Evolutionary conservation across 208 protist genomes (phyloP).

Genomic region (Trichomonas tenax): DNA sequence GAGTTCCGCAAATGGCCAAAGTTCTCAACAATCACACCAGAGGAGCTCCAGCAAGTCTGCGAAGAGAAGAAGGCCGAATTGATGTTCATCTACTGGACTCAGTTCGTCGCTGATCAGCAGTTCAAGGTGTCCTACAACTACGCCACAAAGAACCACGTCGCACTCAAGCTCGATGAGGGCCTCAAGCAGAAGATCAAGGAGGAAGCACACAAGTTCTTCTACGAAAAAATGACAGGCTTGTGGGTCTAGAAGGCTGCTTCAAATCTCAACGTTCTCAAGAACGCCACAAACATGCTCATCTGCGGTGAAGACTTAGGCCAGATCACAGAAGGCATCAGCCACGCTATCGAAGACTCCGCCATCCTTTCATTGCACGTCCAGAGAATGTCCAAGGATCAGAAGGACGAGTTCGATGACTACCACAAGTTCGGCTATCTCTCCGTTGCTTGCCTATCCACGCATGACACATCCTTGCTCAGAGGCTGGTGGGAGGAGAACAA

Average conservation of each 20-base stretch:
- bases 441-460: background rate
- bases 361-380: background rate
- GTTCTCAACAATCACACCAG: background rate
- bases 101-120: background rate
- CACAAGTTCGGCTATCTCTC: background rate
- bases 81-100: background rate
- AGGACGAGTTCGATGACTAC: background rate
- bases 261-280: background rate
- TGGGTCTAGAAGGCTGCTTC: background rate
- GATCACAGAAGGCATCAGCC: background rate
- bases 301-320: constrained; percentile 7
- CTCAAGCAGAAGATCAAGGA: background rate
- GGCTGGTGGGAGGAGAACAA: background rate
- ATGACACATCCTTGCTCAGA: background rate
- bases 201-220: background rate
- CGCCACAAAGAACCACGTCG: background rate
- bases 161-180: background rate
- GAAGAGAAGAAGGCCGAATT: background rate
- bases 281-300: background rate
- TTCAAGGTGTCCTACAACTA: background rate
- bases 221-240: background rate
- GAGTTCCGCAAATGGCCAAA: background rate
- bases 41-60: background rate
- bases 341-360: background rate
- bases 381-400: background rate